A percentile compares a stretch with the other conserved stretches of the same genome.
These are phyloP conservation scores for Quercus mongolica DNA, from an alignment of 306 rosid species.

Conservation along the genomic window DNA sequence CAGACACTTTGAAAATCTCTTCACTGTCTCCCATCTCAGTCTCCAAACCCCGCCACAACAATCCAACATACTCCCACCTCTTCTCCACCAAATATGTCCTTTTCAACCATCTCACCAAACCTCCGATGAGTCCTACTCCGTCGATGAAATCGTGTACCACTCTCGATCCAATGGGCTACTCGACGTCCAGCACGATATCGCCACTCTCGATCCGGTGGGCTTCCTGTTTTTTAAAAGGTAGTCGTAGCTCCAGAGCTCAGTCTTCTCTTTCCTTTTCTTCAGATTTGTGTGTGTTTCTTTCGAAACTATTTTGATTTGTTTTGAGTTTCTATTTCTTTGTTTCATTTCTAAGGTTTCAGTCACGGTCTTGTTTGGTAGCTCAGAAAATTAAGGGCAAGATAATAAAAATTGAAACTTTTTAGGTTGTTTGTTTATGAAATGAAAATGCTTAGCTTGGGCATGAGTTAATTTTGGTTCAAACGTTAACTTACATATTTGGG, in stretches of 20 bases:
- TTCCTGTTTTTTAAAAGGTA: too few species aligned
- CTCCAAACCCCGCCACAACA: too few species aligned
- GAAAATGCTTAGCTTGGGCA: background rate
- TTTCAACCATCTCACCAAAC: too few species aligned
- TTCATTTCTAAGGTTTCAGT: slow-evolving; percentile 29
- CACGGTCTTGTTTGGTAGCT: background rate
- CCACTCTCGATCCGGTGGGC: too few species aligned
- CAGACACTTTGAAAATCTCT: too few species aligned
- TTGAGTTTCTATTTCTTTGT: background rate
- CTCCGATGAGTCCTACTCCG: too few species aligned
- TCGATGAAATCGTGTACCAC: too few species aligned
- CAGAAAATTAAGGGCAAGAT: background rate
- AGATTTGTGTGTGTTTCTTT: background rate
- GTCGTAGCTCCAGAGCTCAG: slow-evolving; percentile 39
- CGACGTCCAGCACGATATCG: too few species aligned
- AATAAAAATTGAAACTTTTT: background rate
- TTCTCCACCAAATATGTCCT: too few species aligned
- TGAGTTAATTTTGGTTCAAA: background rate
- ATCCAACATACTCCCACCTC: too few species aligned
- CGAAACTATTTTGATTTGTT: background rate
- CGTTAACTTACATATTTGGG: background rate
- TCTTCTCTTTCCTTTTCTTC: background rate
- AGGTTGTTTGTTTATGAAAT: background rate
- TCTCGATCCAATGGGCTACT: too few species aligned
- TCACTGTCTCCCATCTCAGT: too few species aligned